Percentiles rank a stretch among this genome's conserved stretches.
Evolutionary conservation across 2,329 filamentous ascomycete genomes (phyloP).

Genomic region (Grosmannia penicillata): DNA sequence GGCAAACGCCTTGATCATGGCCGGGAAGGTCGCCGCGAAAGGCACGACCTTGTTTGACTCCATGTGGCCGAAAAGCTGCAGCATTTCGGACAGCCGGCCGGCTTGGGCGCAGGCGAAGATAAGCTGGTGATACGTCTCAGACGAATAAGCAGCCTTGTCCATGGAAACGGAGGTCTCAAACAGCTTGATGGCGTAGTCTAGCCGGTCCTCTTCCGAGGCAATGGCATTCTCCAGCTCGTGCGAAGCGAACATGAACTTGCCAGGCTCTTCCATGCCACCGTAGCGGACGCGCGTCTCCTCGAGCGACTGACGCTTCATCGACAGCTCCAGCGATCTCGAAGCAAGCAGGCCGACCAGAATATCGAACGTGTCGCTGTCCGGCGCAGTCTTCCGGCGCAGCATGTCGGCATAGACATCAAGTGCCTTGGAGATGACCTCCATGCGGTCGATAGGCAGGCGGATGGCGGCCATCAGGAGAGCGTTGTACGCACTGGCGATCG

Average conservation of each 20-base stretch:
- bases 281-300: conserved; percentile 75
- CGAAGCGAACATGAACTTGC: conserved; percentile 78
- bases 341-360: conserved; percentile 75
- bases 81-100: conserved; percentile 75
- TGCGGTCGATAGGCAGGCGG: conserved; percentile 61
- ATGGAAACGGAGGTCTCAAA: conserved; percentile 62
- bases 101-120: conserved; percentile 77
- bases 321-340: conserved; percentile 64
- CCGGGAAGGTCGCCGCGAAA: conserved; percentile 68
- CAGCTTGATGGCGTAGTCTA: conserved; percentile 71
- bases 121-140: conserved; percentile 71
- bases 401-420: conserved; percentile 95
- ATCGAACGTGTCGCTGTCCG: conserved; percentile 75
- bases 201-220: conserved; percentile 71
- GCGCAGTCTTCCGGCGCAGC: conserved; percentile 69
- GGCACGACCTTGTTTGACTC: conserved; percentile 60
- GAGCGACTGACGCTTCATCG: conserved; percentile 54
- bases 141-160: conserved; percentile 52
- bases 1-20: conserved; percentile 92
- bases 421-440: conserved; percentile 77
- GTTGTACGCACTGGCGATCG: conserved; percentile 81
- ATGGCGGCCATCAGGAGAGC: conserved; percentile 75
- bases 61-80: conserved; percentile 84
- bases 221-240: conserved; percentile 80
- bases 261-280: conserved; percentile 69